Evolutionary conservation across 331 rosid genomes (phyloP).

Genomic region (Saraca asoca): DNA sequence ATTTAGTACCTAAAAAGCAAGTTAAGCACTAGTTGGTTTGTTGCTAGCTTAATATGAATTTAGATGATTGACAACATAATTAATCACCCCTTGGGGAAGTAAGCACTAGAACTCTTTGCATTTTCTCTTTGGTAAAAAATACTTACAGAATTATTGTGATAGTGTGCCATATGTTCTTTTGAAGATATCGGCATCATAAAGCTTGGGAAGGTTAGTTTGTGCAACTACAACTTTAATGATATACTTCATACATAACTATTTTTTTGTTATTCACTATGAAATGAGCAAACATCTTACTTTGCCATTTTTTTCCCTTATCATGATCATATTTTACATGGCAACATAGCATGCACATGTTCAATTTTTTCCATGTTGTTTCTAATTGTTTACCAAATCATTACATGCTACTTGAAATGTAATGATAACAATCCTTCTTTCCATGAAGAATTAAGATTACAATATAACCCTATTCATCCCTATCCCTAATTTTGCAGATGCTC

Average conservation of each 20-base stretch:
- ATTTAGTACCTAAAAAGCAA: background rate
- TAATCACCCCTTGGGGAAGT: slow-evolving; percentile 8
- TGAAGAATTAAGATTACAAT: too few species aligned
- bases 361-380: slow-evolving; percentile 19
- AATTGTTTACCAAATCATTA: background rate
- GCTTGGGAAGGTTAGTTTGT: slow-evolving; percentile 85
- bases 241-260: slow-evolving; percentile 10
- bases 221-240: slow-evolving; percentile 9
- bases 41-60: background rate
- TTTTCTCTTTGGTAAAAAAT: slow-evolving; percentile 19
- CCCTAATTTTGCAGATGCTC: background rate
- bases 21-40: slow-evolving; percentile 10
- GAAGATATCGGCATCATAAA: slow-evolving; percentile 71
- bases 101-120: background rate
- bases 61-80: background rate
- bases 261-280: slow-evolving; percentile 9
- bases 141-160: slow-evolving; percentile 45
- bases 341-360: slow-evolving; percentile 7
- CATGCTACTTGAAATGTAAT: too few species aligned
- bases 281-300: background rate
- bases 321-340: background rate
- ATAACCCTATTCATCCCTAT: too few species aligned
- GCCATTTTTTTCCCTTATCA: slow-evolving; percentile 11
- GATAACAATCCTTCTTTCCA: too few species aligned
- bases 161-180: slow-evolving; percentile 87